Base-by-base conservation (phyloP, 768 basidiomycete species). In the Trametes coccinea region DNA sequence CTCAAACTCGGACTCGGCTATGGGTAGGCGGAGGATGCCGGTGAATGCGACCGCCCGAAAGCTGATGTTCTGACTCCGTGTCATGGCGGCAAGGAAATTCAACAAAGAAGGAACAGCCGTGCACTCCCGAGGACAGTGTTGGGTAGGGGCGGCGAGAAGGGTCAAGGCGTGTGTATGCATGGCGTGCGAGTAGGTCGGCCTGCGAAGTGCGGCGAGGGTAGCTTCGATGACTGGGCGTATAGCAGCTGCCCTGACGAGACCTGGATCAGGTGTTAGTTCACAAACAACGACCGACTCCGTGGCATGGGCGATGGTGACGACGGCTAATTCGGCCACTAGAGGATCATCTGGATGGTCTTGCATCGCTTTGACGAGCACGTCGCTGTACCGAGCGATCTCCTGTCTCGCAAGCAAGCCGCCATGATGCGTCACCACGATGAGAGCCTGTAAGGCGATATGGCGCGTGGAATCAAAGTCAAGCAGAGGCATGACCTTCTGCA, bases 351-450 rank as follows among this genome's bases (percentile, higher is more conserved):
- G 77, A 56, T 77, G 65, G 34, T 81, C 76, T 46, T 80, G 68
- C 34, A 86, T 69, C 10, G 85, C 67, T 31, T 73, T 75, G 16
- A 80, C 63, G 14, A 87, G 72, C 13, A 65, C 67, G 9, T 73
- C 68, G 5, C 77, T 71, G 17, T 77, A 71, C 47, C 75, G 77
- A 0, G 84, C 82, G 52, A 88, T 81, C 59, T 80, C 80, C 46
- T 74, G 69, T 53, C 82, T 79, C 33, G 80, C 77, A 11, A 76
- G 71, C 1, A 67, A 61, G 6, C 85, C 85, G 5, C 84, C 85
- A 45, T 86, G 84, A 56, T 84, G 85, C 0, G 86, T 87, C 11
- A 87, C 78, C 31, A 80, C 83, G 0, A 76, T 78, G 17, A 88
- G 71, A 0, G 82, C 79, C 22, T 80, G 80, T 14, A 88, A 74